Evolutionary conservation across 108 stramenopile genomes (phyloP), one percentile per base, ranked within the genome.

Genomic region (Fistulifera pelliculosa): DNA sequence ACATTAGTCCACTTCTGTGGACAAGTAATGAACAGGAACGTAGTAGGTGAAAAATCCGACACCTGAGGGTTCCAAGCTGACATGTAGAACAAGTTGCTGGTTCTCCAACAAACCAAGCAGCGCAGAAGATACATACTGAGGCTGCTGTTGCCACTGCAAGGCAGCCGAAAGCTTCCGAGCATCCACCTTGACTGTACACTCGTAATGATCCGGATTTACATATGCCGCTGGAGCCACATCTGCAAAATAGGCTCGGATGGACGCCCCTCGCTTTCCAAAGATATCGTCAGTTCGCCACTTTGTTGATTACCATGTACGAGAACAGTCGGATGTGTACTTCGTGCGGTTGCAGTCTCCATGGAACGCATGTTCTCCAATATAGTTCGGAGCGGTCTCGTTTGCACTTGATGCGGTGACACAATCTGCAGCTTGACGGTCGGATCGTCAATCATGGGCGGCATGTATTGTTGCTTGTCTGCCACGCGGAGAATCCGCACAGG

Each of bases 31-130:
- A 11, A 92, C 86, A 7, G 90, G 90, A 43, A 92, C 53, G 58
- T 87, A 87, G 52, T 87, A 87, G 21, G 85, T 87, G 18, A 92
- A 83, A 41, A 85, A 85, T 18, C 86, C 90, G 25, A 87, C 58
- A 26, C 64, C 51, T 25, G 69, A 72, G 13, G 90, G 86, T 48
- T 71, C 58, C 61, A 92, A 60, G 23, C 74, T 38, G 12, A 86
- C 74, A 71, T 92, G 85, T 17, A 92, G 56, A 22, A 86, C 79
- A 61, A 92, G 40, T 80, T 85, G 82, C 69, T 92, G 85, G 66
- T 92, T 81, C 40, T 80, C 69, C 23, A 85, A 71, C 83, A 87
- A 77, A 38, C 83, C 84, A 12, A 87, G 28, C n/a, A 87, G 58
- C 43, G 81, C 81, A 2, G 76, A 76, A n/a, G 69, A 60, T 0